Evolutionary conservation across 2,329 filamentous ascomycete species (phyloP).

Genomic region (Colletotrichum sp.): DNA sequence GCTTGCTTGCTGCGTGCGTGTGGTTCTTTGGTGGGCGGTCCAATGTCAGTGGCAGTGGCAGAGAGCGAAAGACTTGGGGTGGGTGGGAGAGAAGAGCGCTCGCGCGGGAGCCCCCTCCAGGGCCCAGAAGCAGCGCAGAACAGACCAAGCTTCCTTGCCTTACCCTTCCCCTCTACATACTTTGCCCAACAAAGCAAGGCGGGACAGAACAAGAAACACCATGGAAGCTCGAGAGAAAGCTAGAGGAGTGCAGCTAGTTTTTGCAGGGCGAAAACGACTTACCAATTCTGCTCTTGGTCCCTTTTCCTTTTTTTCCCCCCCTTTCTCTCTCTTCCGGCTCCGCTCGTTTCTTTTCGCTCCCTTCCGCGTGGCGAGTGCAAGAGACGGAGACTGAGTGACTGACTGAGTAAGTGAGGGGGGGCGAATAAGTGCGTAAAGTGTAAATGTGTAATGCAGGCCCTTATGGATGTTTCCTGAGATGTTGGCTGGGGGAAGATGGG

Average conservation of each 20-base stretch:
- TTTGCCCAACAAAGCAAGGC: constrained; percentile 8
- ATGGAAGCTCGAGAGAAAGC: background rate
- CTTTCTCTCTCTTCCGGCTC: background rate
- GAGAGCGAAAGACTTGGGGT: background rate
- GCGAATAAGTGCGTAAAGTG: background rate
- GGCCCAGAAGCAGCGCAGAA: background rate
- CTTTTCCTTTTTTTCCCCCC: background rate
- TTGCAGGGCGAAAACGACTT: background rate
- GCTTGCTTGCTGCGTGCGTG: background rate
- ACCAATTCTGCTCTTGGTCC: background rate
- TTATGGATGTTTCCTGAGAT: background rate
- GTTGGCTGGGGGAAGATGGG: background rate
- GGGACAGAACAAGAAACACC: constrained; percentile 10
- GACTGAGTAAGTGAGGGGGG: constrained; percentile 10
- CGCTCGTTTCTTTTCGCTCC: background rate
- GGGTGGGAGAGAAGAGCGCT: background rate
- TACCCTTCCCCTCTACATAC: constrained; percentile 3
- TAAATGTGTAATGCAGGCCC: background rate
- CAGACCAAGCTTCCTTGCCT: constrained; percentile 5
- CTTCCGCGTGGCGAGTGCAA: background rate
- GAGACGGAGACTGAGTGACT: background rate
- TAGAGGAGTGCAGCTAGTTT: background rate
- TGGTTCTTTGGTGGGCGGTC: background rate
- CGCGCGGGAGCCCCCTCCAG: background rate
- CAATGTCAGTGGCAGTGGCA: background rate